Percentiles rank a stretch among this genome's conserved stretches.
Evolutionary conservation across 768 basidiomycete genomes (phyloP).

Genomic region (Boletus eberwhitei): DNA sequence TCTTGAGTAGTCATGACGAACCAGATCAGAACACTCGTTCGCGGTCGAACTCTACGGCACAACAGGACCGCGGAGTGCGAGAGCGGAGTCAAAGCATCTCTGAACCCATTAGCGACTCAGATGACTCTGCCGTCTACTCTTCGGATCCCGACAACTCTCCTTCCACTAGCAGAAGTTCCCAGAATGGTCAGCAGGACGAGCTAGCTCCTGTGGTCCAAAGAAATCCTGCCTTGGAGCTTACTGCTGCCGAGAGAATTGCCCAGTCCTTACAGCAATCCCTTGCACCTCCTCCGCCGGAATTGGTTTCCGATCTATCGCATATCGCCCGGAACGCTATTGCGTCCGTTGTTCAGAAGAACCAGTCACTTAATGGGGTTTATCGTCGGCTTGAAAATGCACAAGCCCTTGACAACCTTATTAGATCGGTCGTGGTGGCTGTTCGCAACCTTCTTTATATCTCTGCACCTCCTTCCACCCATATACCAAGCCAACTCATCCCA

Average conservation of each 20-base stretch:
- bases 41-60: constrained; percentile 36
- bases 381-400: constrained; percentile 54
- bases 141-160: constrained; percentile 33
- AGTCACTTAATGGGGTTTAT: constrained; percentile 43
- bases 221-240: constrained; percentile 42
- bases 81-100: constrained; percentile 31
- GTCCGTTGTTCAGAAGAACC: constrained; percentile 54
- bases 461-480: constrained; percentile 56
- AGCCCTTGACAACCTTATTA: constrained; percentile 61
- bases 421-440: constrained; percentile 63
- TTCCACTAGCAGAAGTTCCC: constrained; percentile 31
- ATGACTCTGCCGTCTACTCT: constrained; percentile 61
- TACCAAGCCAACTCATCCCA: constrained; percentile 53
- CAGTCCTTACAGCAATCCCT: constrained; percentile 60
- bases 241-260: constrained; percentile 66
- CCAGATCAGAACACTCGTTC: constrained; percentile 22
- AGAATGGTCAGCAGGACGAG: constrained; percentile 24
- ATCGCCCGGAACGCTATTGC: constrained; percentile 57
- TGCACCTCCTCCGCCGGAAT: constrained; percentile 53
- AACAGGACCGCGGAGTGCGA: constrained; percentile 24
- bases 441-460: constrained; percentile 74
- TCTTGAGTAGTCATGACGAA: constrained; percentile 22
- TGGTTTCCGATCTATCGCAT: constrained; percentile 59
- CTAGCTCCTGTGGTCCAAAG: constrained; percentile 14
- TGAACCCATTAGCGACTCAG: constrained; percentile 66